Base-by-base conservation (phyloP, 768 basidiomycete genomes). In the Suillus alpinus region DNA sequence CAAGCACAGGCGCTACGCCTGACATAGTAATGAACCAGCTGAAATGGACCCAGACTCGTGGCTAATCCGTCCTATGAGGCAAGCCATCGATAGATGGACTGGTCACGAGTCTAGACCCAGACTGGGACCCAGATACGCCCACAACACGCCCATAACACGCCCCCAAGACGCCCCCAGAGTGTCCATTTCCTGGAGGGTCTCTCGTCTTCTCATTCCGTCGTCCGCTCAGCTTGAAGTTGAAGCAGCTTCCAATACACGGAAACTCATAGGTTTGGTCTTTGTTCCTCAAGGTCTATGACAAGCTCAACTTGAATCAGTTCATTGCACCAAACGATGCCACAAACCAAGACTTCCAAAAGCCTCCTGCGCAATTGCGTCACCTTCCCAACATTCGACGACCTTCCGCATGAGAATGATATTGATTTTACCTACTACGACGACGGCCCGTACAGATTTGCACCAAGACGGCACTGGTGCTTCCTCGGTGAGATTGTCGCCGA, bases 391-490 rank as follows among this genome's bases (percentile, higher is more conserved):
- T 73, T 72, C 41, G 8, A 6, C 13, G 59, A 63, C 34, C 66
- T 75, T 3, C 74, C 73, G 3, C 37, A 39, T 13, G 73, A 74
- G 44, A 37, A 69, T 34, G 64, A 61, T 23, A 44, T 66, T 39
- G 64, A 72, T 56, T 10, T 58, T 2, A 26, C 61, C 2, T n/a
- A 39, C 37, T 55, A 39, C 10, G 26, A 29, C 6, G 16, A 39
- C 16, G 26, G 23, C 10, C 9, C 16, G 6, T 10, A 6, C 1
- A 16, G 16, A 9, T 55, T 39, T 26, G 18, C 43, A 34, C 68
- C 68, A 4, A 60, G 56, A 41, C 65, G 60, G 32, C 75, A 73
- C 61, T 74, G 74, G 73, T 76, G 75, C 58, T 65, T 75, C 39
- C 64, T 76, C 6, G 73, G 68, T 6, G 71, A 75, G 55, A 73